Evolutionary conservation across 1,284 basidiomycete genomes (phyloP).

Genomic region (Moesziomyces globuligerus): DNA sequence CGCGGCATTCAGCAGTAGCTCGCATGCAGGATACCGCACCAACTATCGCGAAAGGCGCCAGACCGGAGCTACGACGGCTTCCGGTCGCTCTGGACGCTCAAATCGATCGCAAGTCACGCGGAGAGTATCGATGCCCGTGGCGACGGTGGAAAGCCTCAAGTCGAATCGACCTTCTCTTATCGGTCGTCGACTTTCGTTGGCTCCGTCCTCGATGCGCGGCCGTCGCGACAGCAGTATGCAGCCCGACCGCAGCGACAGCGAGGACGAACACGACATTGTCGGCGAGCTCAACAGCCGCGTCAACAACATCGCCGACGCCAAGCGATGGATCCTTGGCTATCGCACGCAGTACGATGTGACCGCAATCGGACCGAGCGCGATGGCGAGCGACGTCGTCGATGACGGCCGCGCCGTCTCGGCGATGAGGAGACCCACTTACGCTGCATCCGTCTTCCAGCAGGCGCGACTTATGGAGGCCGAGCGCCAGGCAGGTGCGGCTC

Average conservation of each 20-base stretch:
- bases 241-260: conserved; percentile 6
- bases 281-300: conserved; percentile 16
- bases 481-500: conserved; percentile 7
- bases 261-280: conserved; percentile 14
- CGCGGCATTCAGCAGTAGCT: background rate
- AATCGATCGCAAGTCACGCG: conserved; percentile 5
- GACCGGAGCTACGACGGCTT: conserved; percentile 12
- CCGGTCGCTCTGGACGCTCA: conserved; percentile 3
- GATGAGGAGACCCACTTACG: conserved; percentile 38
- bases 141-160: background rate
- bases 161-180: background rate
- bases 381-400: conserved; percentile 13
- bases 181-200: conserved; percentile 11
- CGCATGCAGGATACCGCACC: background rate
- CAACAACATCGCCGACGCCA: conserved; percentile 24
- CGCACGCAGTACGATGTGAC: conserved; percentile 1
- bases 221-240: conserved; percentile 4
- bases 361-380: background rate
- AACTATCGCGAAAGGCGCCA: conserved; percentile 3
- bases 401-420: conserved; percentile 11
- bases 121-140: conserved; percentile 16
- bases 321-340: conserved; percentile 15
- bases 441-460: conserved; percentile 41
- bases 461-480: conserved; percentile 33
- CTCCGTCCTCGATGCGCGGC: conserved; percentile 3